phyloP scores from a whole-genome alignment of 2,329 filamentous ascomycete species.

The Trichoderma gracile region DNA sequence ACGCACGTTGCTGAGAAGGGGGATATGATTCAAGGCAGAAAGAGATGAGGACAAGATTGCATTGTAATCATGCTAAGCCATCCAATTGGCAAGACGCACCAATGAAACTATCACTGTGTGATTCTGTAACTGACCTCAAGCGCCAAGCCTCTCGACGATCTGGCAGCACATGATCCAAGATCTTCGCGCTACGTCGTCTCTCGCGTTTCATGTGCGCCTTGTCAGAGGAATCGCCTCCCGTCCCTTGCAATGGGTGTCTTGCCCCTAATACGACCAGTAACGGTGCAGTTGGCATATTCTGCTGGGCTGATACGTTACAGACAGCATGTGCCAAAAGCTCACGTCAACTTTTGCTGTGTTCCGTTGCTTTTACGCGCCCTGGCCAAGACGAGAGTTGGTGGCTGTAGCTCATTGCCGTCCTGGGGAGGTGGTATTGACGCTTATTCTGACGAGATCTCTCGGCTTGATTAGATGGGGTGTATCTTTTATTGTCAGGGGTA shows the following conservation, averaged over 20 bases:
- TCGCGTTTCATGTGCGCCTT: conserved; percentile 10
- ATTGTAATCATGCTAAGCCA: no score
- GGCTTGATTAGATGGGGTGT: no score
- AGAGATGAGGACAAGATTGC: no score
- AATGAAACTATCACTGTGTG: no score
- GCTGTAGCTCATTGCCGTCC: conserved; percentile 2
- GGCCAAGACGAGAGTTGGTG: no score
- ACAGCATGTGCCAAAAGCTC: not conserved
- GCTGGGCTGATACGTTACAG: not conserved
- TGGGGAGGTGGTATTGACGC: not conserved
- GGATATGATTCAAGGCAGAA: not conserved
- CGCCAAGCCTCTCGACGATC: conserved; percentile 8
- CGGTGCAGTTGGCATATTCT: no score
- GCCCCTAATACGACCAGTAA: no score
- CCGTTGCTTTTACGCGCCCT: not conserved
- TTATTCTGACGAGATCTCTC: no score
- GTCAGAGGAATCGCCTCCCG: not conserved
- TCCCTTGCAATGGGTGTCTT: not conserved
- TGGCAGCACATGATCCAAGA: conserved; percentile 1
- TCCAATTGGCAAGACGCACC: not conserved
- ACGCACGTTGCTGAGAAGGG: not conserved
- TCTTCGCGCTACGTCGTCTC: not conserved
- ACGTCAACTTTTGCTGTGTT: not conserved
- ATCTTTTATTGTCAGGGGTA: no score
- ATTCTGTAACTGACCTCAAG: not conserved